These are phyloP conservation scores for Microbotryomycetes sp. DNA, from an alignment of 1,284 basidiomycete species.

Conservation along the genomic window DNA sequence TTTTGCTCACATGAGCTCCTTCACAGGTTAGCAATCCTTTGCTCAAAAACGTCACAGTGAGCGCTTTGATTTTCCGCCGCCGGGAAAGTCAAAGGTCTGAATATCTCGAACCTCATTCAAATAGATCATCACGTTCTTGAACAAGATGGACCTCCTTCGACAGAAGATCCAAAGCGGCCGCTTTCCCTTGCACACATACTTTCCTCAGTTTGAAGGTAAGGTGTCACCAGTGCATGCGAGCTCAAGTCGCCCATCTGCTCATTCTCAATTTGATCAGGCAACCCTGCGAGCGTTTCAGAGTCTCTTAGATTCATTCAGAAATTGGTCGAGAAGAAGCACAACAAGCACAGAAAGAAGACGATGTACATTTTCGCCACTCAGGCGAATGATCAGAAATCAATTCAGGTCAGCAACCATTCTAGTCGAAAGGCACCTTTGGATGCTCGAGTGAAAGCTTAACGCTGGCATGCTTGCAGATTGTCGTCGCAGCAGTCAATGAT, in stretches of 20 bases:
- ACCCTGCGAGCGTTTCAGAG: neutral
- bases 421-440: too few species aligned
- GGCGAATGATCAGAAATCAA: constrained; percentile 7
- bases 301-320: neutral
- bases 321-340: neutral
- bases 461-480: too few species aligned
- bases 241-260: too few species aligned
- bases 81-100: too few species aligned
- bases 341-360: neutral
- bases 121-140: constrained; percentile 2
- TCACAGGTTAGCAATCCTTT: neutral
- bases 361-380: constrained; percentile 9
- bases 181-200: constrained; percentile 3
- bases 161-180: neutral
- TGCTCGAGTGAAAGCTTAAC: too few species aligned
- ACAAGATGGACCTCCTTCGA: constrained; percentile 4
- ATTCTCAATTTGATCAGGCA: too few species aligned
- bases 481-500: constrained; percentile 2
- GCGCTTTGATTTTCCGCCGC: neutral
- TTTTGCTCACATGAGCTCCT: too few species aligned
- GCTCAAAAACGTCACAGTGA: neutral
- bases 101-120: neutral
- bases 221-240: neutral
- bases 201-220: neutral
- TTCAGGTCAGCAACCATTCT: neutral